Evolutionary conservation across 2,329 filamentous ascomycete genomes (phyloP).

Genomic region (Aspergillus novoparasiticus): DNA sequence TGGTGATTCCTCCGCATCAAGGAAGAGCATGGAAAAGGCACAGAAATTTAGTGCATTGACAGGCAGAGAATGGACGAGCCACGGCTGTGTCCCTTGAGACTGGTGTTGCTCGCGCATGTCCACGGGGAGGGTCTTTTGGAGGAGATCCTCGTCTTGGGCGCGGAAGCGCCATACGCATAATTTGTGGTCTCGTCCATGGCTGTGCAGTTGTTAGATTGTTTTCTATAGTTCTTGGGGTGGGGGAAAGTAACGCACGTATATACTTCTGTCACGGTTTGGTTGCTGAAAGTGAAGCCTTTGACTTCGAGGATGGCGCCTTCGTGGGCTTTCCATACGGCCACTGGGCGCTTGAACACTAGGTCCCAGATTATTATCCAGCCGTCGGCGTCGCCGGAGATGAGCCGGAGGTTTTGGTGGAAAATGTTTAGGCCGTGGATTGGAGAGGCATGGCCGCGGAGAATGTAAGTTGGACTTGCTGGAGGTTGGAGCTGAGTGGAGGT

Average conservation of each 20-base stretch:
- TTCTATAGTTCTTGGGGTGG: neutral
- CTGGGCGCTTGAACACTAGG: slow-evolving; percentile 75
- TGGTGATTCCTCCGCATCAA: slow-evolving; percentile 11
- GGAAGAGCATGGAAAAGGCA: slow-evolving; percentile 48
- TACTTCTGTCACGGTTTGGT: slow-evolving; percentile 58
- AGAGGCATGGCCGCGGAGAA: slow-evolving; percentile 82
- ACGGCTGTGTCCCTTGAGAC: slow-evolving; percentile 58
- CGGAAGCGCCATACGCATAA: slow-evolving; percentile 81
- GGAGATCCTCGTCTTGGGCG: slow-evolving; percentile 56
- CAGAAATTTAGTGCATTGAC: slow-evolving; percentile 98
- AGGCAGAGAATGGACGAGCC: slow-evolving; percentile 79
- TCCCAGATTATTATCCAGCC: slow-evolving; percentile 90
- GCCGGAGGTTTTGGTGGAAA: slow-evolving; percentile 69
- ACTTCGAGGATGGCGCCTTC: slow-evolving; percentile 74
- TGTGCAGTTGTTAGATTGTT: slow-evolving; percentile 42
- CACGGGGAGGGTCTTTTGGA: slow-evolving; percentile 72
- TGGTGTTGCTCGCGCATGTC: slow-evolving; percentile 53
- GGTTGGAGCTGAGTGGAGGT: slow-evolving; percentile 29
- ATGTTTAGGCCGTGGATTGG: slow-evolving; percentile 79
- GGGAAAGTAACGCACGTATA: slow-evolving; percentile 70
- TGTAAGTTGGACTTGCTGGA: slow-evolving; percentile 63
- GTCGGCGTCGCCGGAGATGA: slow-evolving; percentile 85
- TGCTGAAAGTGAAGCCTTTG: slow-evolving; percentile 69
- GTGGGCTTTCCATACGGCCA: slow-evolving; percentile 86
- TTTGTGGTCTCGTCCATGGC: slow-evolving; percentile 87